phyloP scores from a whole-genome alignment of 1,284 basidiomycete species.

The Leccinum pallidistipes region DNA sequence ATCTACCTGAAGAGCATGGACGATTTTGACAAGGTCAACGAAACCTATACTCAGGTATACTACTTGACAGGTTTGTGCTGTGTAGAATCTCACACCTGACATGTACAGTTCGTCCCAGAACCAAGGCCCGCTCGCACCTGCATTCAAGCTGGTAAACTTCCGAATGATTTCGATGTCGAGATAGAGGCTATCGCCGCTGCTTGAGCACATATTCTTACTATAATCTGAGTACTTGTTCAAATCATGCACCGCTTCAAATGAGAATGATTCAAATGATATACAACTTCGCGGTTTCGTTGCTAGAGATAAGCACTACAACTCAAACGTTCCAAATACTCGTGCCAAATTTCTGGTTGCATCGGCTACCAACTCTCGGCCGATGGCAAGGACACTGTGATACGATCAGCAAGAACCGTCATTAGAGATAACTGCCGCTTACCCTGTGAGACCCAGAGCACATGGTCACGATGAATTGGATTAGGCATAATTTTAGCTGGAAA shows the following conservation, averaged over 20 bases:
- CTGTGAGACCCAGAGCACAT: constrained; percentile 16
- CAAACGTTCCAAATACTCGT: constrained; percentile 32
- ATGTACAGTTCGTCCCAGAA: constrained; percentile 44
- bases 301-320: constrained; percentile 3
- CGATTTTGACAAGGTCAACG: constrained; percentile 55
- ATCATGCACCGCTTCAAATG: not conserved
- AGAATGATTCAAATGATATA: not conserved
- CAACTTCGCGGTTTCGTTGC: not conserved
- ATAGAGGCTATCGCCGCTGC: constrained; percentile 68
- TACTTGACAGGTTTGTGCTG: constrained; percentile 1
- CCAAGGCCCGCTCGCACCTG: constrained; percentile 79
- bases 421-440: constrained; percentile 18
- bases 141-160: constrained; percentile 76
- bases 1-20: constrained; percentile 61
- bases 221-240: not conserved
- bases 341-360: constrained; percentile 42
- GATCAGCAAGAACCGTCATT: constrained; percentile 9
- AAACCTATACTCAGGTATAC: constrained; percentile 51
- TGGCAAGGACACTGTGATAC: constrained; percentile 32
- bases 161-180: constrained; percentile 77
- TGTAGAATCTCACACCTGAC: constrained; percentile 1
- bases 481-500: not conserved
- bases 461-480: constrained; percentile 21
- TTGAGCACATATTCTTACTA: constrained; percentile 18
- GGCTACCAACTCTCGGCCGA: constrained; percentile 43